Conservation (phyloP, 441 rosid species). For the Gossypium gossypioides region DNA sequence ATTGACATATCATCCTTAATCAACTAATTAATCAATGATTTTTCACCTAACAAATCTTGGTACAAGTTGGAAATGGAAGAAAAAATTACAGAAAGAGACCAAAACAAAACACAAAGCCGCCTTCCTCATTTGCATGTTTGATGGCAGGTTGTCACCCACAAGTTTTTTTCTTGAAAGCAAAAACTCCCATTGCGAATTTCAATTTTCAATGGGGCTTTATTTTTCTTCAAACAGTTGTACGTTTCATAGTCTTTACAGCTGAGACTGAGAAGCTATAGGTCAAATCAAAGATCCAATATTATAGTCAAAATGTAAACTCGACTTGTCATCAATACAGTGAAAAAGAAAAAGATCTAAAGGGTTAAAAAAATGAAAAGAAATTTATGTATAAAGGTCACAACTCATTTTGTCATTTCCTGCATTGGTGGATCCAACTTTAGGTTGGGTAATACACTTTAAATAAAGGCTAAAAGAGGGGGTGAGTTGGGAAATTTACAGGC, state of each 20-base stretch:
- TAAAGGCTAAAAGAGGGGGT: background rate
- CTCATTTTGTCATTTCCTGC: background rate
- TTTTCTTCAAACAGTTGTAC: too few relatives aligned
- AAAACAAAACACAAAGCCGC: slow-evolving; percentile 14
- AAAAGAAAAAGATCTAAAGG: background rate
- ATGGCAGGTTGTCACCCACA: background rate
- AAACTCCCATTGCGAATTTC: too few relatives aligned
- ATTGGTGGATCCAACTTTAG: background rate
- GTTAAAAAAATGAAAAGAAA: background rate
- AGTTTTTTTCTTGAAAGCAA: too few relatives aligned
- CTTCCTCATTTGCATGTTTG: slow-evolving; percentile 9
- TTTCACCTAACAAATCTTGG: background rate
- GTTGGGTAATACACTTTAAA: background rate
- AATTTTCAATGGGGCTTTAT: too few relatives aligned
- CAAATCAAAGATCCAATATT: slow-evolving; percentile 13
- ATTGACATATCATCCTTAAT: too few relatives aligned
- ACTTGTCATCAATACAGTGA: background rate
- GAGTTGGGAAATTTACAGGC: slow-evolving; percentile 1
- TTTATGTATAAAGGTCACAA: background rate
- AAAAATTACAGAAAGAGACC: background rate
- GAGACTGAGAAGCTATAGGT: background rate
- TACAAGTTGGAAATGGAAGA: background rate
- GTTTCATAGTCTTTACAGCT: too few relatives aligned
- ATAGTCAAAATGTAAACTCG: slow-evolving; percentile 4
- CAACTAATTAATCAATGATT: background rate